Base-by-base conservation (phyloP, 129 eudicot genomes). In the Helianthus tuberosus region DNA sequence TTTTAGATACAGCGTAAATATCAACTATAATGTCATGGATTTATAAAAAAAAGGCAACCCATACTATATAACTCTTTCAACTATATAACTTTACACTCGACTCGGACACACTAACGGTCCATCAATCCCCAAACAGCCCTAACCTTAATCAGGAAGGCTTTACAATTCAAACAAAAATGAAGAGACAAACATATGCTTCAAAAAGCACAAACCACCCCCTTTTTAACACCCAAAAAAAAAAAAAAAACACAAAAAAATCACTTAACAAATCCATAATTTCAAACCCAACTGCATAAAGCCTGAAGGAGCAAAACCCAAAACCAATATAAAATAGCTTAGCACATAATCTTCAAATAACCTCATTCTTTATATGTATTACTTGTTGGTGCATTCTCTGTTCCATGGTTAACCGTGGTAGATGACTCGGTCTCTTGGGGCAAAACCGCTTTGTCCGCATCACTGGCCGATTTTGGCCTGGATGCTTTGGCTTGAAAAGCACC, bases 41-140 rank as follows among this genome's bases (percentile, higher is more conserved):
- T 59, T 27, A 59, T 59, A 59, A 27, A 1, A 65, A 69, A 48
- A 23, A 13, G 63, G 8, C 78, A 64, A 64, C 23, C 51, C 23
- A 35, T 53, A 13, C 58, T 79, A 64, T 48, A 78, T 12, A 46
- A 71, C 35, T 64, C 76, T 65, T 79, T 73, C 49, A 72, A 73
- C 83, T 79, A 65, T 41, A 46, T 44, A 64, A 59, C 78, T 79
- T 62, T 79, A 79, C 83, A 79, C 62, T 64, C 83, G 27, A 79
- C 67, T 17, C 13, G 25, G 64, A 64, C 73, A 71, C 73, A 52
- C 64, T 32, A 65, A 62, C 11, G 61, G 77, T 79, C 72, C 73
- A 64, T 71, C 32, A 43, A 44, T 41, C 72, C 48, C 72, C 23
- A 71, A 78, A 64, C 77, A 57, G 66, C 73, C 62, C 20, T 35